Evolutionary conservation across 2,329 filamentous ascomycete genomes (phyloP).

Genomic region (Arachnopeziza araneosa): DNA sequence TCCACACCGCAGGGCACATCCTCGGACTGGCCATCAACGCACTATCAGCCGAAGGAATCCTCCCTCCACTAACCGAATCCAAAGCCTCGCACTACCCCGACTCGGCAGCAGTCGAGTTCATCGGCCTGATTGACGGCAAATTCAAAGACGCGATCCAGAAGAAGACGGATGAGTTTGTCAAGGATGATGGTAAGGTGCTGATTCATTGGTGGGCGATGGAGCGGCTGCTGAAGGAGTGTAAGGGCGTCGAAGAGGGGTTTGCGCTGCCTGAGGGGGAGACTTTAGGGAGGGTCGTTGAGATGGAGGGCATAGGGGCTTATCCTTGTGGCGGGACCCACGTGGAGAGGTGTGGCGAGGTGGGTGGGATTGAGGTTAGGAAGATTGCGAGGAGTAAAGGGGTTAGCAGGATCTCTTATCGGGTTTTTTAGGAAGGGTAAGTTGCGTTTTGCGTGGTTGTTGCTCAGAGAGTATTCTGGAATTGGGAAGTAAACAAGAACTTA

Average conservation of each 20-base stretch:
- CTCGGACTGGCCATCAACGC: conserved; percentile 61
- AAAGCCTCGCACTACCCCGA: conserved; percentile 70
- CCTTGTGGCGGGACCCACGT: no score
- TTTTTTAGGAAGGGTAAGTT: neutral
- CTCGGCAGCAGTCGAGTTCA: conserved; percentile 62
- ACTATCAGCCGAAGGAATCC: conserved; percentile 40
- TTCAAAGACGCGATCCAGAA: conserved; percentile 58
- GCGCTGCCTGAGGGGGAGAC: conserved; percentile 39
- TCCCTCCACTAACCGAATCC: conserved; percentile 50
- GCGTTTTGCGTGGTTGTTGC: no score
- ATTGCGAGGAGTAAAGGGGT: conserved; percentile 59
- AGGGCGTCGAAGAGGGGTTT: conserved; percentile 30
- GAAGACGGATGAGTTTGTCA: conserved; percentile 53
- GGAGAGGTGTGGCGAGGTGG: conserved; percentile 48
- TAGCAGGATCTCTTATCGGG: conserved; percentile 44
- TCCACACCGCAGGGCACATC: conserved; percentile 71
- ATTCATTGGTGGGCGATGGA: conserved; percentile 64
- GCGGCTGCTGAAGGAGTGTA: conserved; percentile 46
- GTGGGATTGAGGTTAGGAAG: conserved; percentile 59
- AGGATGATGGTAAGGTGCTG: conserved; percentile 49
- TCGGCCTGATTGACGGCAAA: conserved; percentile 58
- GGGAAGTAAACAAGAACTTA: no score
- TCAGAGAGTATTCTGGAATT: no score
- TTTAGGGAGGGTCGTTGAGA: conserved; percentile 52
- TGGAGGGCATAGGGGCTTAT: no score